Evolutionary conservation across 345 rosid genomes (phyloP).

Genomic region (Arabidopsis thaliana): DNA sequence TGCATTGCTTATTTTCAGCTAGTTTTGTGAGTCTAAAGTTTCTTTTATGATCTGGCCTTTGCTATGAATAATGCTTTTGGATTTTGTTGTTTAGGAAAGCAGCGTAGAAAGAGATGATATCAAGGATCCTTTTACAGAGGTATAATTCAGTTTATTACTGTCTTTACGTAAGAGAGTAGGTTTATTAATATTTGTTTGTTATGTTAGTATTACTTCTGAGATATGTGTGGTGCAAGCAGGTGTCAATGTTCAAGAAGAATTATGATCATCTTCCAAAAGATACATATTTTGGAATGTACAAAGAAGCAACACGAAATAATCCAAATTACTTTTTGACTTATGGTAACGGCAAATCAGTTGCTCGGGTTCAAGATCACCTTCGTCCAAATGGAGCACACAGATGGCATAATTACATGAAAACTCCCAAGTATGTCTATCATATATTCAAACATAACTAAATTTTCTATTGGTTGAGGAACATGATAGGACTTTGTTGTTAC

Average conservation of each 20-base stretch:
- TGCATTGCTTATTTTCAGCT: background rate
- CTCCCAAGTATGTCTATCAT: conserved; percentile 65
- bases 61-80: conserved; percentile 19
- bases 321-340: conserved; percentile 96
- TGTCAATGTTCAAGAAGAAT: conserved; percentile 92
- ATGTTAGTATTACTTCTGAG: conserved; percentile 15
- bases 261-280: conserved; percentile 97
- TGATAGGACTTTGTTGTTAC: background rate
- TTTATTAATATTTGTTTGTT: background rate
- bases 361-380: conserved; percentile 87
- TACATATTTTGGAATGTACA: conserved; percentile 91
- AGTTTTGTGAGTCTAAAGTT: conserved; percentile 6
- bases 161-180: conserved; percentile 17
- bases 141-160: conserved; percentile 37
- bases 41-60: conserved; percentile 13
- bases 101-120: conserved; percentile 87
- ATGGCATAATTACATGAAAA: conserved; percentile 97
- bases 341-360: conserved; percentile 93
- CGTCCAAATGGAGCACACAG: conserved; percentile 99
- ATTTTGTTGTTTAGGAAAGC: conserved; percentile 67
- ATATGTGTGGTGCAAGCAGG: conserved; percentile 54
- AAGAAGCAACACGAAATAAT: conserved; percentile 88
- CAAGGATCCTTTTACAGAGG: conserved; percentile 96
- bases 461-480: conserved; percentile 13
- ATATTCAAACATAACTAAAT: background rate